Base-by-base conservation (phyloP, 192 early-diverging fungal genomes). In the Backusella liffmaniae region DNA sequence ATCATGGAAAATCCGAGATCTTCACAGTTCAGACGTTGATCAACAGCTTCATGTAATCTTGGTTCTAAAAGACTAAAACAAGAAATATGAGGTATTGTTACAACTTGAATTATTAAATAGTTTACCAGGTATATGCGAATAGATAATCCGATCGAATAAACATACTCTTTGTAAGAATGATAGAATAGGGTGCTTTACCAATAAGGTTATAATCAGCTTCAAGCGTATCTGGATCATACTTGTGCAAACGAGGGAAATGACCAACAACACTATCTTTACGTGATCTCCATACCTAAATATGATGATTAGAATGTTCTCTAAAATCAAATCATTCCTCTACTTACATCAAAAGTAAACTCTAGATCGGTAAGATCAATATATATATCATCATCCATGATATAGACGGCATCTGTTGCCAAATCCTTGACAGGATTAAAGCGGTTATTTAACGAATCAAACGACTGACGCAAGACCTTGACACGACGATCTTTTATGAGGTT, bases 371-470 rank as follows among this genome's bases (percentile, higher is more conserved):
- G 13, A 21, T 73, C 44, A 39, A 80, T 37, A 76, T 67, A 72
- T 15, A 83, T 81, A 77, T 83, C 81, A 39, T 83, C 81, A 69
- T 83, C 81, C 44, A 72, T 23, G 56, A 83, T 80, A 72, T 77
- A 75, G 3, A 83, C 74, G 8, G 80, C 49, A 8, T 65, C 66
- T 9, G 81, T 80, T n/a, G 35, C 59, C 26, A 83, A 23, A 3
- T 44, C 46, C 4, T 39, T 42, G 7, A 80, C 30, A n/a, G 79
- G 81, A 65, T 83, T 80, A 62, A 83, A 83, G 3, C 81, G 81
- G 51, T 80, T 80, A 46, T 83, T 83, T 23, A 83, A 75, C 41
- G 81, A 81, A 69, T 83, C 79, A 67, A 56, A 76, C 3, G 66
- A 21, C 51, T 80, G 79, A 12, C 16, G 4, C 4, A 80, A 36